These are phyloP conservation scores for Cladosporium sp. DNA, from an alignment of 2,329 filamentous ascomycete species.

Conservation along the genomic window DNA sequence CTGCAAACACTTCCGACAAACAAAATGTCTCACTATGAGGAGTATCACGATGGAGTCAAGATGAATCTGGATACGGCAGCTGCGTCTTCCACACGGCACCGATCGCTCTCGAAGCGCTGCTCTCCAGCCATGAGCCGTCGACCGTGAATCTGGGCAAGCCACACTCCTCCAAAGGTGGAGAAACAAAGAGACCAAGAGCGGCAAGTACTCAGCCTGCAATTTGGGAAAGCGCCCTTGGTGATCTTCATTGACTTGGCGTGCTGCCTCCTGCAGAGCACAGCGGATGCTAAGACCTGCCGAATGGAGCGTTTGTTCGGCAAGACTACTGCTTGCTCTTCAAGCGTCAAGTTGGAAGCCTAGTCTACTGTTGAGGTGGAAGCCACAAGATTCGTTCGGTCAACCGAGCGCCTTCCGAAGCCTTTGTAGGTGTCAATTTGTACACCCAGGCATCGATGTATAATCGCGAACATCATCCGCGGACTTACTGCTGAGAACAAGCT, in stretches of 20 bases:
- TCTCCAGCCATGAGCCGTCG: neutral
- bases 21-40: neutral
- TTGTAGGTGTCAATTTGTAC: neutral
- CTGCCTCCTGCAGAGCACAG: slow-evolving; percentile 15
- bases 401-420: neutral
- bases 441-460: neutral
- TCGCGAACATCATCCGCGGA: neutral
- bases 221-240: slow-evolving; percentile 19
- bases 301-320: neutral
- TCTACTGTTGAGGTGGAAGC: neutral
- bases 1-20: neutral
- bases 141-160: slow-evolving; percentile 17
- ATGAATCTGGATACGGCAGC: neutral
- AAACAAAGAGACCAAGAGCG: neutral
- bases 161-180: neutral
- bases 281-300: neutral
- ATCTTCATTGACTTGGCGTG: slow-evolving; percentile 16
- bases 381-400: neutral
- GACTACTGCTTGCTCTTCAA: neutral
- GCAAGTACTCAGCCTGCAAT: slow-evolving; percentile 12
- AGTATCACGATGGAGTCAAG: neutral
- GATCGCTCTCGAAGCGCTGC: neutral
- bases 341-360: neutral
- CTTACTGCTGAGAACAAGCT: neutral
- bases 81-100: neutral